Conservation (phyloP, 257 asterid species). For the Marsdenia floribunda region DNA sequence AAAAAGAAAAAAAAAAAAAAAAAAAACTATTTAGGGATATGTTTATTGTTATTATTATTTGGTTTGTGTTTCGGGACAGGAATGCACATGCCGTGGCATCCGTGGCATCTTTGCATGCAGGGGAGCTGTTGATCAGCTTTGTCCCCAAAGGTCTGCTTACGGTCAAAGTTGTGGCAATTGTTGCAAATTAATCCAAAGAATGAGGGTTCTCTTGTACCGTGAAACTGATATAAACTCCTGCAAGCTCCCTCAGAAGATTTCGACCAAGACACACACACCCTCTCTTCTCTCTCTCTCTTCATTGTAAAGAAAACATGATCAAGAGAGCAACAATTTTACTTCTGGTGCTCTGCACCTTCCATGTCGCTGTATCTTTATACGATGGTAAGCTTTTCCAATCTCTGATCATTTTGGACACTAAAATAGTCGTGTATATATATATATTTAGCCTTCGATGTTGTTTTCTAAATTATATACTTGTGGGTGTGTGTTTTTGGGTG, state of each 20-base stretch:
- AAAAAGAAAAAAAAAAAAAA: too few relatives aligned
- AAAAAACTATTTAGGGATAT: too few relatives aligned
- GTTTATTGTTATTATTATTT: neutral
- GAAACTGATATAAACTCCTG: constrained; percentile 38
- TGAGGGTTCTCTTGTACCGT: constrained; percentile 17
- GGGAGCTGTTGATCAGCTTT: neutral
- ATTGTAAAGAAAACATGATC: constrained; percentile 19
- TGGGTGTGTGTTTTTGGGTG: too few relatives aligned
- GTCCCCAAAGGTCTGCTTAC: neutral
- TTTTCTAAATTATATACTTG: too few relatives aligned
- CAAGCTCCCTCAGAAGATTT: constrained; percentile 11
- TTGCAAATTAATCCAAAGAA: constrained; percentile 18
- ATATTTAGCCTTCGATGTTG: too few relatives aligned
- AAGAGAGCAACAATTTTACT: constrained; percentile 21
- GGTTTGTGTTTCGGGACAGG: neutral
- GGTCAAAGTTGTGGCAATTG: constrained; percentile 22
- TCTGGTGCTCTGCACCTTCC: constrained; percentile 28
- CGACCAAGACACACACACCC: constrained; percentile 11
- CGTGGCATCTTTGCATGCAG: neutral
- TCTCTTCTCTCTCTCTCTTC: neutral
- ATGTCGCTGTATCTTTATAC: constrained; percentile 24
- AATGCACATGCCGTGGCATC: constrained; percentile 19
- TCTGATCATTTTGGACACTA: too few relatives aligned
- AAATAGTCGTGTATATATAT: too few relatives aligned
- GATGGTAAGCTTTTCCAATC: constrained; percentile 32